Conservation (phyloP, 192 early-diverging fungal genomes). For the Mortierella antarctica region DNA sequence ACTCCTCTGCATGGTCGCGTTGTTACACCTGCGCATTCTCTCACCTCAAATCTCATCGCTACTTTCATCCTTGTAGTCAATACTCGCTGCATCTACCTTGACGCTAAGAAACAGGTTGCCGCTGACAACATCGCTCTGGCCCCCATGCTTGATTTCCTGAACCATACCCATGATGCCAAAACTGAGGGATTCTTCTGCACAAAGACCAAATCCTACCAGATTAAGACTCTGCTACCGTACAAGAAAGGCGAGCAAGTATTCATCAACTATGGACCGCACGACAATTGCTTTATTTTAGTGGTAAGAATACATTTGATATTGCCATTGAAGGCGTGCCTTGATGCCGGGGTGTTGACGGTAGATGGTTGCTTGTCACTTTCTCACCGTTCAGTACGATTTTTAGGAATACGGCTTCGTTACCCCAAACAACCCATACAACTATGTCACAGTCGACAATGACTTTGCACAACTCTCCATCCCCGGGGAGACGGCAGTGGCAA, state of each 20-base stretch:
- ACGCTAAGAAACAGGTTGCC: conserved; percentile 42
- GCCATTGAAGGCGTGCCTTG: not conserved
- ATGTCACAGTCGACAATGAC: conserved; percentile 60
- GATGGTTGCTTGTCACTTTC: not conserved
- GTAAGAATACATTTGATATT: conserved; percentile 8
- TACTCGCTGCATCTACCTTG: conserved; percentile 68
- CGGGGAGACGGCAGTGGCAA: conserved; percentile 37
- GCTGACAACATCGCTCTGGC: conserved; percentile 76
- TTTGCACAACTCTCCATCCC: conserved; percentile 50
- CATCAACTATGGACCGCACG: conserved; percentile 70
- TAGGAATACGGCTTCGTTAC: conserved; percentile 70
- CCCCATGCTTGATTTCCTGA: conserved; percentile 81
- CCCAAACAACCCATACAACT: conserved; percentile 63
- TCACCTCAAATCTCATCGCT: too few relatives aligned
- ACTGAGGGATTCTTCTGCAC: conserved; percentile 62
- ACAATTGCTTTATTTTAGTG: conserved; percentile 63
- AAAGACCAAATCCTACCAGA: conserved; percentile 69
- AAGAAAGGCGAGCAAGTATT: conserved; percentile 71
- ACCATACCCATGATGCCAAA: conserved; percentile 72
- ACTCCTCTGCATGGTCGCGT: not conserved
- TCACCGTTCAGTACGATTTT: not conserved
- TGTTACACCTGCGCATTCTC: not conserved
- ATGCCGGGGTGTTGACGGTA: not conserved
- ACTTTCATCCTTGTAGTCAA: conserved; percentile 53
- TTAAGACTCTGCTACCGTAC: conserved; percentile 68